Evolutionary conservation across 805 yeast genomes (phyloP).

Genomic region (Henningerozyma blattae): DNA sequence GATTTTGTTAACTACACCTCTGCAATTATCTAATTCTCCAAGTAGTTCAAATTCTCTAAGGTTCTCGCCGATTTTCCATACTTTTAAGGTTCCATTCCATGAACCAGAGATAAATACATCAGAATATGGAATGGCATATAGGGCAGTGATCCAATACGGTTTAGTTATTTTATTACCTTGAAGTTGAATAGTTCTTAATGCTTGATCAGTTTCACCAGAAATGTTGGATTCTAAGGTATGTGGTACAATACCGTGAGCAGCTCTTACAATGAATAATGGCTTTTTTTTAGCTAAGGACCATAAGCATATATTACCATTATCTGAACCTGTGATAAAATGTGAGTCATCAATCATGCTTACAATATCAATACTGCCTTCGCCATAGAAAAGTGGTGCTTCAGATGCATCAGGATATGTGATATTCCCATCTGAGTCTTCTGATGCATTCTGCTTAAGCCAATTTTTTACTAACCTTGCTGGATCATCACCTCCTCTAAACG

Average conservation of each 20-base stretch:
- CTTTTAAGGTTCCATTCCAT: slow-evolving; percentile 62
- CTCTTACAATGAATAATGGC: slow-evolving; percentile 56
- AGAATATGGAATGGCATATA: slow-evolving; percentile 73
- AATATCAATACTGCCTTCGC: slow-evolving; percentile 85
- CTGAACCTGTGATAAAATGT: slow-evolving; percentile 89
- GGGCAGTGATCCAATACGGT: slow-evolving; percentile 79
- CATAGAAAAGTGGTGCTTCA: slow-evolving; percentile 31
- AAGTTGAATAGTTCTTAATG: slow-evolving; percentile 34
- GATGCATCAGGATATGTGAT: slow-evolving; percentile 19
- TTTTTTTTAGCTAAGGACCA: slow-evolving; percentile 91
- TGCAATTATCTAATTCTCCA: slow-evolving; percentile 45
- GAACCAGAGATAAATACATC: slow-evolving; percentile 84
- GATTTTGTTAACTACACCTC: slow-evolving; percentile 60
- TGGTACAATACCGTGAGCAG: slow-evolving; percentile 66
- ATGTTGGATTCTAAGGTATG: slow-evolving; percentile 37
- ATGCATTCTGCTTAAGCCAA: slow-evolving; percentile 23
- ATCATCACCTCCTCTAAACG: slow-evolving; percentile 83
- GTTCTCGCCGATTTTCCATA: slow-evolving; percentile 67
- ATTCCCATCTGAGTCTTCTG: slow-evolving; percentile 21
- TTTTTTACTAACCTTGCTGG: slow-evolving; percentile 30
- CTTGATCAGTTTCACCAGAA: slow-evolving; percentile 36
- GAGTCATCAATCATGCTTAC: slow-evolving; percentile 87
- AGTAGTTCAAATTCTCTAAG: slow-evolving; percentile 47
- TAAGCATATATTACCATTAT: slow-evolving; percentile 78
- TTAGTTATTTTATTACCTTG: slow-evolving; percentile 41